Conservation (phyloP, 768 basidiomycete genomes). For the Boletus coccyginus region DNA sequence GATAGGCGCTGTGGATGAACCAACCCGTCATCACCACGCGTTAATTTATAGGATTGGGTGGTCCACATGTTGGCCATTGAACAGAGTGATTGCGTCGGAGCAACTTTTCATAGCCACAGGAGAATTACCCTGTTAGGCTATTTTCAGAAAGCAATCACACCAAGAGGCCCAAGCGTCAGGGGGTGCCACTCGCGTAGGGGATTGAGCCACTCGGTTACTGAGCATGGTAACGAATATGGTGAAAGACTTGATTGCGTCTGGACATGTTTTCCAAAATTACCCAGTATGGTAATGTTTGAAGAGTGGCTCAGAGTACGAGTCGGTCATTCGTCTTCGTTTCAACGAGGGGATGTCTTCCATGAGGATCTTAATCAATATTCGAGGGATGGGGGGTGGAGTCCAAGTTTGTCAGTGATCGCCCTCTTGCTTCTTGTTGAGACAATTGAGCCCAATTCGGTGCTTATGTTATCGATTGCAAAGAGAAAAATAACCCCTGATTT, state of each 20-base stretch:
- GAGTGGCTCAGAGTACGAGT: conserved; percentile 4
- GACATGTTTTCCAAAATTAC: conserved; percentile 9
- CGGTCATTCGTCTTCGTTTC: background rate
- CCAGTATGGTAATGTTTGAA: background rate
- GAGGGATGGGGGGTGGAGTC: no score
- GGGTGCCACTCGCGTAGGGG: conserved; percentile 14
- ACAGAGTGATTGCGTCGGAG: background rate
- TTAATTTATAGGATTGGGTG: conserved; percentile 18
- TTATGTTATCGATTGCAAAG: conserved; percentile 2
- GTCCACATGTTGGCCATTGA: conserved; percentile 14
- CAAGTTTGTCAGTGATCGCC: background rate
- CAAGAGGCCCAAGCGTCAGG: conserved; percentile 11
- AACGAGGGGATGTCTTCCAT: background rate
- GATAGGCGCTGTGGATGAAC: background rate
- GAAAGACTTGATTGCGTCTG: conserved; percentile 21
- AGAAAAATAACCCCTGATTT: background rate
- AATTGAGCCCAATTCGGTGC: background rate
- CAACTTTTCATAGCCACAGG: conserved; percentile 9
- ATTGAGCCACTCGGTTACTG: conserved; percentile 26
- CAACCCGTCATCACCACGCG: conserved; percentile 1
- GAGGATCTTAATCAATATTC: background rate
- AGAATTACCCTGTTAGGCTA: conserved; percentile 17
- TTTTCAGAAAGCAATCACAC: conserved; percentile 20
- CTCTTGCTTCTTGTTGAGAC: background rate
- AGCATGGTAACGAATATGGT: conserved; percentile 1